Evolutionary conservation across 805 yeast genomes (phyloP), one percentile per base, ranked within the genome.

Genomic region (Yarrowia divulgata): DNA sequence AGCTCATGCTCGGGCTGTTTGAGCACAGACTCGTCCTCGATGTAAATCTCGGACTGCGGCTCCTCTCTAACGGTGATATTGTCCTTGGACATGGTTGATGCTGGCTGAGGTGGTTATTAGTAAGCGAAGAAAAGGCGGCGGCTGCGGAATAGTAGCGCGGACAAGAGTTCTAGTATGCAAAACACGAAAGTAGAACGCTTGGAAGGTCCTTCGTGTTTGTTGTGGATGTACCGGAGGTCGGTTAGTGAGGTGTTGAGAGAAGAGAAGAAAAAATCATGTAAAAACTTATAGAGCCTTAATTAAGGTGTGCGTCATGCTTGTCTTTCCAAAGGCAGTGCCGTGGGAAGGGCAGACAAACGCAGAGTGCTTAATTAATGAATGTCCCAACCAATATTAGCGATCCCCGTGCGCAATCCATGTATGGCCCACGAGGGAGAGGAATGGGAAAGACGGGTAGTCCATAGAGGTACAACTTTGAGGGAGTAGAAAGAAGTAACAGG

Each of bases 111-210:
- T 57, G 63, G 63, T 42, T 57, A 57, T 40, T 40, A 40, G 39
- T 40, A 29, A 40, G 48, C 48, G 42, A 35, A 39, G 14, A 16
- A 42, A 57, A 40, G 7, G 34, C 16, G 16, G 19, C 23, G 5
- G 32, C 2, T 42, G 42, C 34, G 42, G 39, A 52, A 52, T 52
- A 18, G 6, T 35, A 34, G 23, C 10, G 54, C 34, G 37, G 52
- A 9, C 57, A 63, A 63, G 45, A 74, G 75, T 73, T 73, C 75
- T 73, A 52, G 72, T 32, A 14, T 48, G 64, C 43, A 32, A 64
- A 67, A 68, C 75, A 73, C 75, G 74, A 73, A 70, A 70, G 75
- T 72, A 73, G 75, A 73, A 73, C 75, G 72, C 72, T 55, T 48
- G 48, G 35, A 73, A 73, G 75, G 75, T 72, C 75, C 52, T 64